Conservation (phyloP, 139 green algal species). For the Chlamydomonas sp. region DNA sequence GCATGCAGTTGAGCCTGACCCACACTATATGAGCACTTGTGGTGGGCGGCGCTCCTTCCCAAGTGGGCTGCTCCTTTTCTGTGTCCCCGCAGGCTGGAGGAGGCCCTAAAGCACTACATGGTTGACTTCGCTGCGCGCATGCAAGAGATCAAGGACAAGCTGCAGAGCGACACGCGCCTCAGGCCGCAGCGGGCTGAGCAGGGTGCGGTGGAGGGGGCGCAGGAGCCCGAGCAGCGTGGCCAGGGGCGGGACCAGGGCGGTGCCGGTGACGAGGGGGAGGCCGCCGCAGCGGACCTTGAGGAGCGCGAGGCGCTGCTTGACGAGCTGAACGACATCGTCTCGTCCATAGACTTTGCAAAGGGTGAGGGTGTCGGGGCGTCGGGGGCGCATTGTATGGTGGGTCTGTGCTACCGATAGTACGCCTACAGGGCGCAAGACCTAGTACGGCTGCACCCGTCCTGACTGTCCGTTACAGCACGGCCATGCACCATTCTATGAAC, state of each 20-base stretch:
- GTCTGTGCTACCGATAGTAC: background rate
- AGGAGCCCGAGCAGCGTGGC: background rate
- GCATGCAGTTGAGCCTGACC: background rate
- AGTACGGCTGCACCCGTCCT: too few species aligned
- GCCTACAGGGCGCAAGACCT: too few species aligned
- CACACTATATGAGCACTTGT: background rate
- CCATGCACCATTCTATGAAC: too few species aligned
- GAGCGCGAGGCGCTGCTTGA: conserved; percentile 80
- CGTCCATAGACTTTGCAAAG: conserved; percentile 79
- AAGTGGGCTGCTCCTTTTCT: background rate
- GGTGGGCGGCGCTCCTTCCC: background rate
- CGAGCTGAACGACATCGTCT: conserved; percentile 87
- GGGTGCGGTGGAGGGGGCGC: background rate
- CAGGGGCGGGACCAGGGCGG: background rate
- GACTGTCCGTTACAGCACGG: too few species aligned
- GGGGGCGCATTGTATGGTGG: background rate
- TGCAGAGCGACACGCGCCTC: conserved; percentile 44
- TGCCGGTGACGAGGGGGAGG: background rate
- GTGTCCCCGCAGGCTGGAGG: conserved; percentile 63
- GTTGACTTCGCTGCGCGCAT: conserved; percentile 79
- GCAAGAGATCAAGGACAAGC: conserved; percentile 72
- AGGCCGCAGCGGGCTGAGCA: background rate
- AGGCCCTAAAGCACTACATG: conserved; percentile 74
- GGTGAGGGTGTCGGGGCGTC: conserved; percentile 35
- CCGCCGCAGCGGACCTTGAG: conserved; percentile 28